phyloP scores from a whole-genome alignment of 108 stramenopile genomes.

The Fistulifera solaris region DNA sequence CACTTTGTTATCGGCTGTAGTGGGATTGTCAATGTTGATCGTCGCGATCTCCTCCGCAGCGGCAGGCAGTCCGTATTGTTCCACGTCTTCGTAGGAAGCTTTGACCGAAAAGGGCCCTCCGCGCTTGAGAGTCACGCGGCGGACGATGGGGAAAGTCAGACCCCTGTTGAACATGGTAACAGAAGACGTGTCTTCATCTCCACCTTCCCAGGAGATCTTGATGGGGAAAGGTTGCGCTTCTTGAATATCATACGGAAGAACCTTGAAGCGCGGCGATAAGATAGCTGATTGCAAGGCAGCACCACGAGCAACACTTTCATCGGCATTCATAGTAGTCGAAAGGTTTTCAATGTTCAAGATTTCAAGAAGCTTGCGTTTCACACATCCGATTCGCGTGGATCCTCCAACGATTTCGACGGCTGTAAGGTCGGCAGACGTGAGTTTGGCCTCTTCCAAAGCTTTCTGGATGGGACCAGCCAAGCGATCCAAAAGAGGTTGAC shows the following conservation, averaged over 20 bases:
- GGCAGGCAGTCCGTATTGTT: slow-evolving; percentile 33
- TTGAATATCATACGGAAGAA: slow-evolving; percentile 88
- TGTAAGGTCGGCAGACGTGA: slow-evolving; percentile 57
- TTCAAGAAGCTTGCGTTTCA: slow-evolving; percentile 73
- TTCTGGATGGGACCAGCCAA: slow-evolving; percentile 75
- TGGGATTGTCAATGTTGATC: slow-evolving; percentile 62
- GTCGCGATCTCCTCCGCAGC: slow-evolving; percentile 45
- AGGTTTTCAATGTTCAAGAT: slow-evolving; percentile 51
- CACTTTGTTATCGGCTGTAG: slow-evolving; percentile 72
- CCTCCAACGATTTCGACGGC: slow-evolving; percentile 96
- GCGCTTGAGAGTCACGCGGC: slow-evolving; percentile 85
- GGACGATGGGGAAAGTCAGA: slow-evolving; percentile 84
- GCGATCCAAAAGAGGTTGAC: slow-evolving; percentile 69
- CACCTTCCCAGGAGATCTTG: slow-evolving; percentile 86
- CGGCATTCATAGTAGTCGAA: slow-evolving; percentile 96
- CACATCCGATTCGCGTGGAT: slow-evolving; percentile 78
- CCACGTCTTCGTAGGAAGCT: slow-evolving; percentile 57
- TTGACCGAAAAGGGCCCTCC: slow-evolving; percentile 70
- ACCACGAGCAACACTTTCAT: slow-evolving; percentile 95
- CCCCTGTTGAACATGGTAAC: slow-evolving; percentile 89
- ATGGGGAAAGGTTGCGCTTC: slow-evolving; percentile 87
- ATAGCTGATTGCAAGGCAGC: slow-evolving; percentile 96
- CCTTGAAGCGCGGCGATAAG: slow-evolving; percentile 94
- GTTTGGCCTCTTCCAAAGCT: slow-evolving; percentile 74
- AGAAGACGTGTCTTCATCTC: slow-evolving; percentile 32